Percentiles rank a stretch among this genome's conserved stretches.
Evolutionary conservation across 768 basidiomycete species (phyloP).

Genomic region (Kondoa subrosea): DNA sequence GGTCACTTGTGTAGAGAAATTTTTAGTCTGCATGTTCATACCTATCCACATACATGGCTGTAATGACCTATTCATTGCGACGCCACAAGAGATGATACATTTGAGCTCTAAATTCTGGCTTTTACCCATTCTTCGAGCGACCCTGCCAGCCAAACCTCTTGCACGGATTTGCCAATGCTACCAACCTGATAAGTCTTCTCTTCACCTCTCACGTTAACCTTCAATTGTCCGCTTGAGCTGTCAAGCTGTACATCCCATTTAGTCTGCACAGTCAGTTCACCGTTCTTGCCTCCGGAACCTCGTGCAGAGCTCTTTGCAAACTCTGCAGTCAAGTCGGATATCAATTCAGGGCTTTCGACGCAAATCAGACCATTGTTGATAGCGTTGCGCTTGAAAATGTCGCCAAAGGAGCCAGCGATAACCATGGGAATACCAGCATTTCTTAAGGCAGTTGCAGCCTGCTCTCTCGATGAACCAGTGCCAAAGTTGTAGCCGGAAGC

Average conservation of each 20-base stretch:
- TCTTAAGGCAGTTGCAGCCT: constrained; percentile 92
- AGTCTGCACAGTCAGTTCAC: constrained; percentile 67
- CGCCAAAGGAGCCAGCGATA: constrained; percentile 93
- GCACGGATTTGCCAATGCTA: constrained; percentile 78
- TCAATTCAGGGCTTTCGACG: constrained; percentile 76
- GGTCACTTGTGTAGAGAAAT: too few relatives aligned
- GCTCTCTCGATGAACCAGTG: constrained; percentile 93
- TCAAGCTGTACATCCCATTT: constrained; percentile 49
- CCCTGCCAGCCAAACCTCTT: constrained; percentile 92
- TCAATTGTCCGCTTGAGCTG: constrained; percentile 55
- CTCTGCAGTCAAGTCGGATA: constrained; percentile 57
- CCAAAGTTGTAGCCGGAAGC: constrained; percentile 96
- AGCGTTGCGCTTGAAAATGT: constrained; percentile 97
- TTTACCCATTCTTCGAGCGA: constrained; percentile 78
- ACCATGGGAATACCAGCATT: constrained; percentile 83
- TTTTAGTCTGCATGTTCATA: too few relatives aligned
- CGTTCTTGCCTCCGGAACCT: constrained; percentile 58
- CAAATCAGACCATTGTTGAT: constrained; percentile 98
- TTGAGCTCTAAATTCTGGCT: constrained; percentile 22
- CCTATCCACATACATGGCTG: too few relatives aligned
- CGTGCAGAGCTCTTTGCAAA: constrained; percentile 60
- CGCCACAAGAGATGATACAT: too few relatives aligned
- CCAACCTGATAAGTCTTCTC: constrained; percentile 47
- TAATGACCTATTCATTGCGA: too few relatives aligned
- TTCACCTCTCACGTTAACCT: constrained; percentile 37